Conservation (phyloP, 306 rosid species). For the Malus sieversii region DNA sequence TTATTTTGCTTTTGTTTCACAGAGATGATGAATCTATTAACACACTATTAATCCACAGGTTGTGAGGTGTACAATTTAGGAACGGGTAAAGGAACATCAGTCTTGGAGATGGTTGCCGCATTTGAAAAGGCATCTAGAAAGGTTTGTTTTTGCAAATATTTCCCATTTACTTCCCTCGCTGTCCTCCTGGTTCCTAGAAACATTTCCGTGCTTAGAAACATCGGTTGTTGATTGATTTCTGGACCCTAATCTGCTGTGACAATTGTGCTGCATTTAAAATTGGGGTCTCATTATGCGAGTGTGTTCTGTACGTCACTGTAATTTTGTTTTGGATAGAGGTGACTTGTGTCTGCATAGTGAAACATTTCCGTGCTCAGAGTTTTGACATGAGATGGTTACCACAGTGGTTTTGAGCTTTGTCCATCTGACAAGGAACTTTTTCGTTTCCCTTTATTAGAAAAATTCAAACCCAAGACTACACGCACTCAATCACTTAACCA, state of each 20-base stretch:
- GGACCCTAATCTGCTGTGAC: too few relatives aligned
- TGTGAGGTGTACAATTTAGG: slow-evolving; percentile 97
- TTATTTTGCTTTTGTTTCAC: not conserved
- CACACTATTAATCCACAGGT: slow-evolving; percentile 31
- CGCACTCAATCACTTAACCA: too few relatives aligned
- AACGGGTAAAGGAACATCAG: slow-evolving; percentile 96
- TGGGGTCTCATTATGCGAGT: not conserved
- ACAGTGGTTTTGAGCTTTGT: too few relatives aligned
- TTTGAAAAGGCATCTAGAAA: slow-evolving; percentile 90
- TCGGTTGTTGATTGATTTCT: not conserved
- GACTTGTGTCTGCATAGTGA: not conserved
- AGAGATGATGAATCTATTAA: not conserved
- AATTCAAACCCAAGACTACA: too few relatives aligned
- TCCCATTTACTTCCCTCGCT: not conserved
- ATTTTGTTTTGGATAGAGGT: not conserved
- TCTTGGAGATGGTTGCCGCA: slow-evolving; percentile 86
- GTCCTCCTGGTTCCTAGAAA: not conserved
- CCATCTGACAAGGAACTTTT: too few relatives aligned
- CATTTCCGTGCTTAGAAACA: not conserved
- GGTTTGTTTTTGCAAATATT: slow-evolving; percentile 30
- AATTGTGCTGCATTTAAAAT: not conserved
- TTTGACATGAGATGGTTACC: not conserved
- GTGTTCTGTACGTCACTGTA: not conserved
- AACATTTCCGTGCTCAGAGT: not conserved
- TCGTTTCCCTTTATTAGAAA: too few relatives aligned